phyloP scores from a whole-genome alignment of 1,284 basidiomycete species.

The Sanghuangporus baumii region DNA sequence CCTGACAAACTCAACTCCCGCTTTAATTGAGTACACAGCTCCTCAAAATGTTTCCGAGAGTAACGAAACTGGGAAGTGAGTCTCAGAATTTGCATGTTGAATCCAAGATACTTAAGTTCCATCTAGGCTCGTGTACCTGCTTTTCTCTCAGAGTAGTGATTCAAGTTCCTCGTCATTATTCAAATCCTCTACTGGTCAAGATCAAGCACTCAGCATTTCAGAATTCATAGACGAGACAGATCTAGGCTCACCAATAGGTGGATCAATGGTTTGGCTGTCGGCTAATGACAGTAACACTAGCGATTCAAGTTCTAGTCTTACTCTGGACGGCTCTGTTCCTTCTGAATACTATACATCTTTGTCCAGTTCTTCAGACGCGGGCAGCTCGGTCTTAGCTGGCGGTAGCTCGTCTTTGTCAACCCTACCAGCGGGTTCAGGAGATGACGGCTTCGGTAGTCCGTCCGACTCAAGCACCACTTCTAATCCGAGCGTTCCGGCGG shows the following conservation, averaged over 20 bases:
- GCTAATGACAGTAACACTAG: neutral
- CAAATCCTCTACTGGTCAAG: neutral
- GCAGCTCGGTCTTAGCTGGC: neutral
- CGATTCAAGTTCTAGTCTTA: neutral
- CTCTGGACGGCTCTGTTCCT: neutral
- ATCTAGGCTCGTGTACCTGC: constrained; percentile 9
- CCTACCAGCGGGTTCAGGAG: neutral
- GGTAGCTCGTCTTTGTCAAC: neutral
- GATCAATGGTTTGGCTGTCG: constrained; percentile 9
- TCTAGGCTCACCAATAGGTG: constrained; percentile 5
- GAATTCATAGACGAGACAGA: constrained; percentile 6
- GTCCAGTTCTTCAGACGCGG: neutral
- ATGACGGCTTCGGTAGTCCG: neutral
- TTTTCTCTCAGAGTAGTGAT: constrained; percentile 5
- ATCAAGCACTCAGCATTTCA: constrained; percentile 5
- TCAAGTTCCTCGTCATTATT: neutral
- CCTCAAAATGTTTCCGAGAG: neutral
- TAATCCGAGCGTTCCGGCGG: neutral
- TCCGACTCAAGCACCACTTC: neutral
- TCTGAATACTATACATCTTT: neutral
- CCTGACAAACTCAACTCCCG: constrained; percentile 14
- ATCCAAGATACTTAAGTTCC: neutral
- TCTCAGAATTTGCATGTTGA: neutral
- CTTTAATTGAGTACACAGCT: constrained; percentile 12
- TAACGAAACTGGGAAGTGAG: constrained; percentile 1